Percentiles rank a stretch among this genome's conserved stretches.
phyloP scores from a whole-genome alignment of 257 asterid genomes.

The Solanum etuberosum region DNA sequence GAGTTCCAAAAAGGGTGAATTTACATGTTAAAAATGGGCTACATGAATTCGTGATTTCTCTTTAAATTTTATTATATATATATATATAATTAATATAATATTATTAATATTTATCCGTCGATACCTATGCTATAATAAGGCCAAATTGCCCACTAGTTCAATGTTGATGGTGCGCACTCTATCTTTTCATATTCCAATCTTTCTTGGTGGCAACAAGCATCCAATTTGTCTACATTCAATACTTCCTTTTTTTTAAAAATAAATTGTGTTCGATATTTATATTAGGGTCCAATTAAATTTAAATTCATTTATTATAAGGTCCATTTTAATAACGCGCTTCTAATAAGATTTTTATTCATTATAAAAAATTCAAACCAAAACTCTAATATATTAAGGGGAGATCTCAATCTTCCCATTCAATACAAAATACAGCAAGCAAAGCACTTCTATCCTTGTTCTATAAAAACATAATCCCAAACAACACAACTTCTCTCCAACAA shows the following conservation, averaged over 20 bases:
- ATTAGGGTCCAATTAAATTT: no score
- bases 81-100: no score
- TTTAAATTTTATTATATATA: no score
- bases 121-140: no score
- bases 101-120: no score
- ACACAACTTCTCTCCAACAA: not conserved
- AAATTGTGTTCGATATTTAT: no score
- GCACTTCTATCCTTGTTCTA: not conserved
- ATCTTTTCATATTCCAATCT: not conserved
- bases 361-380: no score
- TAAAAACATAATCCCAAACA: not conserved
- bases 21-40: not conserved
- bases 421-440: not conserved
- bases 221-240: not conserved
- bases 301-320: no score
- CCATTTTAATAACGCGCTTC: not conserved
- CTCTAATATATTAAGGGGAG: not conserved
- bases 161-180: not conserved
- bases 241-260: no score
- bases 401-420: not conserved
- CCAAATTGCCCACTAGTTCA: no score
- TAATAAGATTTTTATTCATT: no score
- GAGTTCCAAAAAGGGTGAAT: rapidly evolving
- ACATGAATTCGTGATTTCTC: no score
- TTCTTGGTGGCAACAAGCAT: not conserved